Evolutionary conservation across 2,329 filamentous ascomycete genomes (phyloP), one percentile per base, ranked within the genome.

Genomic region (Colletotrichum lini): DNA sequence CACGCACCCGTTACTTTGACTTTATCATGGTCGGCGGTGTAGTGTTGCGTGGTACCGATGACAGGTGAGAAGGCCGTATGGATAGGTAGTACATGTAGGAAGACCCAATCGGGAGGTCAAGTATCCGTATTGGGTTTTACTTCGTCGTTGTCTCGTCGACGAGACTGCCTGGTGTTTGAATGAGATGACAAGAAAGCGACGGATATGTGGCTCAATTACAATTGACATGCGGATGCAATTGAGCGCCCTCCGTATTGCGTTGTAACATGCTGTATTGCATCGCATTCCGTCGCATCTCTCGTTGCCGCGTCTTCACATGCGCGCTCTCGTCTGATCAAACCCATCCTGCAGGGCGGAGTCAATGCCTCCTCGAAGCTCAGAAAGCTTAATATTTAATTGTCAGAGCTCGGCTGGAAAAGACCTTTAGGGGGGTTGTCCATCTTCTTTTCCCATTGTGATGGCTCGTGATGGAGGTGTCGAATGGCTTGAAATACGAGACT

Each of bases 261-360:
- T 38, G 21, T 15, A 18, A 26, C 1, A 4, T n/a, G 35, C 21
- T 62, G 8, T 49, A 38, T 38, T 38, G 23, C 13, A 2, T 26
- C 42, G n/a, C 38, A 52, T 23, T 30, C 38, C 49, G 47, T 10
- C 15, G 21, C 38, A n/a, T 6, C 26, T 30, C 16, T 30, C 23
- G 21, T 35, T 23, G 60, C 60, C 49, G 47, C 59, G 23, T 26
- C 8, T 40, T 42, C 47, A 61, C 30, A 62, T 52, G 59, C 59
- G 30, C 35, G 35, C 35, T 18, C 15, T 15, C 35, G 7, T 38
- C 10, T 21, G 45, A 52, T 21, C 59, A 52, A 50, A 57, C 35
- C 7, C 47, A 16, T 23, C 9, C 45, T 44, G 15, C n/a, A 44
- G 26, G 18, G 54, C 59, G 47, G n/a, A 26, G 45, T 49, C 35